Evolutionary conservation across 2,329 filamentous ascomycete species (phyloP).

Genomic region (Passalora sequoiae): DNA sequence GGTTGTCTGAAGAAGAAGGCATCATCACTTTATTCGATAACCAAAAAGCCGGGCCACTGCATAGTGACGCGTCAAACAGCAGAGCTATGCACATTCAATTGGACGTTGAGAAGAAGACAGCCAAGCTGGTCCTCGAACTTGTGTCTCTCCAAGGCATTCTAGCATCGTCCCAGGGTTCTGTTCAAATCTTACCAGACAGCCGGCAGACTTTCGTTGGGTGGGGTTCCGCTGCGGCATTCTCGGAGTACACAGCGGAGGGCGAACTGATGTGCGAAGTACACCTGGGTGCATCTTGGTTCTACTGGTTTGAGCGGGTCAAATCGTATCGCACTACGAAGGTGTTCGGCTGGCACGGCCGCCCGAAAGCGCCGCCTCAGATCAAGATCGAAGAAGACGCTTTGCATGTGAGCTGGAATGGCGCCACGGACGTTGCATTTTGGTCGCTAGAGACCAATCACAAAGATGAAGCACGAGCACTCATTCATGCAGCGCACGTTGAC

Average conservation of each 20-base stretch:
- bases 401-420: slow-evolving; percentile 52
- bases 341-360: slow-evolving; percentile 28
- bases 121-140: slow-evolving; percentile 41
- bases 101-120: slow-evolving; percentile 40
- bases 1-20: slow-evolving; percentile 33
- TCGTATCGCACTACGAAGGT: slow-evolving; percentile 37
- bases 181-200: slow-evolving; percentile 45
- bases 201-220: slow-evolving; percentile 52
- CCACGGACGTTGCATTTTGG: slow-evolving; percentile 45
- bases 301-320: slow-evolving; percentile 31
- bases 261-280: slow-evolving; percentile 41
- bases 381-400: slow-evolving; percentile 27
- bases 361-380: slow-evolving; percentile 23
- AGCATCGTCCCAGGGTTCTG: slow-evolving; percentile 48
- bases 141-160: slow-evolving; percentile 39
- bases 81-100: slow-evolving; percentile 42
- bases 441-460: slow-evolving; percentile 28
- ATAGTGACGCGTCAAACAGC: slow-evolving; percentile 30
- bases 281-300: slow-evolving; percentile 34
- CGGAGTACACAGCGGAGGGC: slow-evolving; percentile 43
- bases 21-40: slow-evolving; percentile 46
- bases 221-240: slow-evolving; percentile 49
- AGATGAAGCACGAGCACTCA: background rate
- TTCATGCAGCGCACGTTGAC: slow-evolving; percentile 57
- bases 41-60: slow-evolving; percentile 44